Conservation (phyloP, 805 yeast genomes). For the Komagataella pastoris region DNA sequence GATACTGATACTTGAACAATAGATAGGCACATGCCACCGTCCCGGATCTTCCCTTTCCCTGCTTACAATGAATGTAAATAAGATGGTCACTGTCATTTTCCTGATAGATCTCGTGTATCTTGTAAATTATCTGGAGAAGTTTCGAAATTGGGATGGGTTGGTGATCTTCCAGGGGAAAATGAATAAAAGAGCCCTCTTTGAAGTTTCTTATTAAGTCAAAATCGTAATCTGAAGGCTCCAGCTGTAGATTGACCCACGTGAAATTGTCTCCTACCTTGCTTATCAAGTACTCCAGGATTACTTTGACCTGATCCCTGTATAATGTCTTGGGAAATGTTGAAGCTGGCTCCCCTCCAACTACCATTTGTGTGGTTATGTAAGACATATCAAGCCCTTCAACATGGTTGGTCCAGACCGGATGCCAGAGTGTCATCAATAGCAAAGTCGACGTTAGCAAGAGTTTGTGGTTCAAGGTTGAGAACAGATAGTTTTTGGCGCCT, state of each 20-base stretch:
- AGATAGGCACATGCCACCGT: conserved; percentile 58
- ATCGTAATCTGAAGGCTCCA: not conserved
- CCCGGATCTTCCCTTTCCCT: conserved; percentile 91
- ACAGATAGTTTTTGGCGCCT: not conserved
- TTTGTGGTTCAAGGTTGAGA: not conserved
- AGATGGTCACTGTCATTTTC: conserved; percentile 15
- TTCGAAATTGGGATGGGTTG: conserved; percentile 51
- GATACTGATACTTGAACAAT: conserved; percentile 26
- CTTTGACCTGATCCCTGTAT: not conserved
- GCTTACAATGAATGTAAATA: conserved; percentile 74
- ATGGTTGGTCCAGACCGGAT: not conserved
- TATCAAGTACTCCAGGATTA: not conserved
- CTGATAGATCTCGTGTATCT: conserved; percentile 24
- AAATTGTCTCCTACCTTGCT: not conserved
- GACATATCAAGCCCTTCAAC: not conserved
- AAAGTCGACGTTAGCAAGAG: not conserved
- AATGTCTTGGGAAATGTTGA: not conserved
- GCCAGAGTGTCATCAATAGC: not conserved
- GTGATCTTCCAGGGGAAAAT: conserved; percentile 65
- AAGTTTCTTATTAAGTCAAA: too few relatives aligned
- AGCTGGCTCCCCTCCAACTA: not conserved
- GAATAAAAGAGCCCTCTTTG: conserved; percentile 2
- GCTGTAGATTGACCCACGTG: not conserved
- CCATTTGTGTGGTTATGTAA: not conserved
- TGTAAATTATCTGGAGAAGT: conserved; percentile 28